These are phyloP conservation scores for Choanephora cucurbitarum DNA, from an alignment of 371 early-diverging fungal genomes.

Conservation along the genomic window DNA sequence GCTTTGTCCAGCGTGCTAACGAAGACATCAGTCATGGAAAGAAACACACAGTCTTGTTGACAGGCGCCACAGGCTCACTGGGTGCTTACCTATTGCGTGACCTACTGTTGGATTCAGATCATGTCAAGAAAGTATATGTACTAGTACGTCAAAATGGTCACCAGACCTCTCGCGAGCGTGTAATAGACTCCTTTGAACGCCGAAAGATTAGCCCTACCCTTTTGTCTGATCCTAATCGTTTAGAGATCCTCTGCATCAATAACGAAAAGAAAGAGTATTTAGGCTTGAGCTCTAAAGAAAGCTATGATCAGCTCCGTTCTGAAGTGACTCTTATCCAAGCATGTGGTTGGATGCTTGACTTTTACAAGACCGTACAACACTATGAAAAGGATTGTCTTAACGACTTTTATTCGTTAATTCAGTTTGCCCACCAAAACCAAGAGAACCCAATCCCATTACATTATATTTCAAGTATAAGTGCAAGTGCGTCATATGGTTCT, in stretches of 20 bases:
- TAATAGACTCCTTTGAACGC: constrained; percentile 18
- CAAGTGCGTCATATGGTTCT: constrained; percentile 6
- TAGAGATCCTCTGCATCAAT: constrained; percentile 7
- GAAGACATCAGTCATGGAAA: not conserved
- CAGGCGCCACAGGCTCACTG: constrained; percentile 45
- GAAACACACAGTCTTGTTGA: constrained; percentile 28
- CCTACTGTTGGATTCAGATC: constrained; percentile 15
- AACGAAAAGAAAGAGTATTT: constrained; percentile 18
- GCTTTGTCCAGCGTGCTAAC: constrained; percentile 23
- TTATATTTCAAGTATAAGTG: constrained; percentile 31
- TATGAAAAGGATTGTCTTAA: constrained; percentile 32
- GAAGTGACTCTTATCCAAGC: constrained; percentile 32
- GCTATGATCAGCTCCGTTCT: constrained; percentile 19
- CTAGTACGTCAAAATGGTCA: constrained; percentile 20
- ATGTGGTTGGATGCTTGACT: constrained; percentile 35
- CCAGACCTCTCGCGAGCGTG: constrained; percentile 8
- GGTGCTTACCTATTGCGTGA: constrained; percentile 35
- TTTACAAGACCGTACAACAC: constrained; percentile 24
- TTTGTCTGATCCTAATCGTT: not conserved
- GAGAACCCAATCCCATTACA: constrained; percentile 32
- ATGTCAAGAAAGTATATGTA: constrained; percentile 28
- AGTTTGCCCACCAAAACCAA: constrained; percentile 28
- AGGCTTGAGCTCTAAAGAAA: constrained; percentile 19
- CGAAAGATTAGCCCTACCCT: constrained; percentile 24
- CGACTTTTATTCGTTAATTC: constrained; percentile 28